Evolutionary conservation across 306 rosid species (phyloP), one percentile per base, ranked within the genome.

Genomic region (Ammopiptanthus mongolicus): DNA sequence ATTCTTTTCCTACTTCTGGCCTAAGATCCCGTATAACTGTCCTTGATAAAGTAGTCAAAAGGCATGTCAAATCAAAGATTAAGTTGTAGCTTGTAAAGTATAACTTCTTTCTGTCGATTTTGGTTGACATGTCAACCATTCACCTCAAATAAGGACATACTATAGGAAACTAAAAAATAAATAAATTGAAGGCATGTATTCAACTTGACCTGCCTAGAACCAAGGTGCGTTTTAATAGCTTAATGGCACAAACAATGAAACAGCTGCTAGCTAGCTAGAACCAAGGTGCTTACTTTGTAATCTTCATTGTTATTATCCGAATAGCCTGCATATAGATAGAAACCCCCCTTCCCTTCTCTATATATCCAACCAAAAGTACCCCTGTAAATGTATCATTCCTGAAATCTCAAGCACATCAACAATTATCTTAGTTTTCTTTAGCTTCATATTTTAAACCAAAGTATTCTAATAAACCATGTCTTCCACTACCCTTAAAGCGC

Each of bases 241-340:
- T 46, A 64, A 67, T 48, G 59, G 2, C 68, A 75, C 19, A 17
- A 25, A 75, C 23, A 15, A 25, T 31, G 3, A 52, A 42, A 73
- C 69, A 46, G 64, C 75, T 42, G 76, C 80, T 33, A 66, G 42
- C 52, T 23, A 37, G 12, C 44, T 33, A 34, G 58, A 58, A 14
- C 13, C 48, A 61, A 74, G 2, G 5, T 41, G 14, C 14, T 9
- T 12, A 9, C 71, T 4, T 81, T 56, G 82, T 71, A 18, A 29
- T 17, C 52, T 62, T 58, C 56, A 34, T 37, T 71, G 50, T 42
- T 42, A 13, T 23, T 78, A 65, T 47, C 50, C 44, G 1, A 60
- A 41, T 44, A 41, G 78, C 78, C 55, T 33, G 70, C 85, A 71
- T 0, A 4, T n/a, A 34, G 25, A 67, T 14, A 21, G 5, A 79